Percentiles rank a stretch among this genome's conserved stretches.
These are phyloP conservation scores for Taphrina confusa DNA, from an alignment of 1,139 yeast species.

Conservation along the genomic window DNA sequence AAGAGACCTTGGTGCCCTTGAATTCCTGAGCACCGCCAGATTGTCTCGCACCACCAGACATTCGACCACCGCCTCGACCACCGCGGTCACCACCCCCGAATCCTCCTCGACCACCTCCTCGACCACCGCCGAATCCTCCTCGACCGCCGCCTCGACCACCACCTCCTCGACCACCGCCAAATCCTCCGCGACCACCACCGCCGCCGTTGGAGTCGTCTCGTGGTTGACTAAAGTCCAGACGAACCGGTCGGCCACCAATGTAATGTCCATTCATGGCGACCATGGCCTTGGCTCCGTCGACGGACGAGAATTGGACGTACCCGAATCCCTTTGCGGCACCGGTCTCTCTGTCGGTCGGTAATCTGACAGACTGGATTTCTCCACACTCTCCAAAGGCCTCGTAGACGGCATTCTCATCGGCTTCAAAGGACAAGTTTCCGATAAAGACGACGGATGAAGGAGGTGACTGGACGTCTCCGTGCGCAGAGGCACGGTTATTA, in stretches of 20 bases:
- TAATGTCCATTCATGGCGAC: constrained; percentile 83
- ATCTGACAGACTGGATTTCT: constrained; percentile 85
- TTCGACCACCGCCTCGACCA: constrained; percentile 34
- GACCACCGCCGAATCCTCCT: constrained; percentile 45
- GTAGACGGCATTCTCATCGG: constrained; percentile 91
- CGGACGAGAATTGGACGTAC: constrained; percentile 82
- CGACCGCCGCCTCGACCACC: constrained; percentile 52
- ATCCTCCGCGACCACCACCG: constrained; percentile 53
- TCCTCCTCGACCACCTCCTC: constrained; percentile 29
- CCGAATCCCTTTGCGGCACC: constrained; percentile 99
- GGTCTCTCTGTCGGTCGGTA: constrained; percentile 85
- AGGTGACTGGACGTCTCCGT: constrained; percentile 83
- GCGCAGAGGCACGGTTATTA: constrained; percentile 76
- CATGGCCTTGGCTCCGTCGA: constrained; percentile 91
- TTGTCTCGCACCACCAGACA: constrained; percentile 32
- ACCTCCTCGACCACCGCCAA: constrained; percentile 47
- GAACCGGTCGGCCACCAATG: constrained; percentile 88
- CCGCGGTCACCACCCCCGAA: constrained; percentile 28
- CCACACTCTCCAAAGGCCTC: constrained; percentile 80
- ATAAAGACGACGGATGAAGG: constrained; percentile 95
- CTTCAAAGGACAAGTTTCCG: constrained; percentile 96
- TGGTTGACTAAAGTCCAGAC: constrained; percentile 94
- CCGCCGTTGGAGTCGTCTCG: constrained; percentile 57
- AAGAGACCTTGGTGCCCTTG: constrained; percentile 34
- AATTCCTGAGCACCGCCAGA: constrained; percentile 34